Evolutionary conservation across 2,329 filamentous ascomycete species (phyloP).

Genomic region (Pseudogymnoascus sp.): DNA sequence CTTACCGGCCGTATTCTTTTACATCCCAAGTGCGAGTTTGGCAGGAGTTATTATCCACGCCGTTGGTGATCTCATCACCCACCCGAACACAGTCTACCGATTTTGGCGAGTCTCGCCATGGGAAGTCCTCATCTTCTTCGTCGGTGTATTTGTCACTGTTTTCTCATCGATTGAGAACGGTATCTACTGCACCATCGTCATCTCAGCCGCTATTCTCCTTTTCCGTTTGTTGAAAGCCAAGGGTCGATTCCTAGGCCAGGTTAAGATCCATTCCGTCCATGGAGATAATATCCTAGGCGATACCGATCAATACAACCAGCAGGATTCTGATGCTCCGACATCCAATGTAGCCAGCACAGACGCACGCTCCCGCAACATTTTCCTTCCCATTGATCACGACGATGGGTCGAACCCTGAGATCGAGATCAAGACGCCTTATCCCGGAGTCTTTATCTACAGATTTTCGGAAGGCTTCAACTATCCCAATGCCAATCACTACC

Average conservation of each 20-base stretch:
- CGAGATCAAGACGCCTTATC: conserved; percentile 71
- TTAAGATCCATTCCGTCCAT: conserved; percentile 76
- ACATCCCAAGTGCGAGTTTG: conserved; percentile 75
- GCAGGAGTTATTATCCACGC: conserved; percentile 93
- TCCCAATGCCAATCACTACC: conserved; percentile 81
- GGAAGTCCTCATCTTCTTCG: conserved; percentile 87
- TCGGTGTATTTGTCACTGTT: conserved; percentile 82
- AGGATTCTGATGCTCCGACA: not conserved
- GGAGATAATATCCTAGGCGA: conserved; percentile 65
- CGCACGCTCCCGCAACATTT: conserved; percentile 63
- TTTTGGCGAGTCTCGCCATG: conserved; percentile 92
- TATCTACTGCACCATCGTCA: conserved; percentile 76
- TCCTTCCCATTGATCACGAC: conserved; percentile 76
- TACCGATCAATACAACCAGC: conserved; percentile 34
- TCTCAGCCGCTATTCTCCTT: conserved; percentile 70
- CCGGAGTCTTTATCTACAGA: conserved; percentile 91
- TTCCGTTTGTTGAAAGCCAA: conserved; percentile 77
- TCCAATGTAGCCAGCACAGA: conserved; percentile 25
- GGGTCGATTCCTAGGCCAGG: conserved; percentile 75
- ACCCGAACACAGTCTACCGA: conserved; percentile 84
- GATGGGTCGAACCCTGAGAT: conserved; percentile 87
- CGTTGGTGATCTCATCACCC: conserved; percentile 84
- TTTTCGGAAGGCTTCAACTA: conserved; percentile 96
- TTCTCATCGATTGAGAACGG: conserved; percentile 87
- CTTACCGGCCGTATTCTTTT: conserved; percentile 82